A percentile compares a stretch with the other conserved stretches of the same genome.
These are phyloP conservation scores for Blepharisma undulans DNA, from an alignment of 169 alveolate species.

Conservation along the genomic window DNA sequence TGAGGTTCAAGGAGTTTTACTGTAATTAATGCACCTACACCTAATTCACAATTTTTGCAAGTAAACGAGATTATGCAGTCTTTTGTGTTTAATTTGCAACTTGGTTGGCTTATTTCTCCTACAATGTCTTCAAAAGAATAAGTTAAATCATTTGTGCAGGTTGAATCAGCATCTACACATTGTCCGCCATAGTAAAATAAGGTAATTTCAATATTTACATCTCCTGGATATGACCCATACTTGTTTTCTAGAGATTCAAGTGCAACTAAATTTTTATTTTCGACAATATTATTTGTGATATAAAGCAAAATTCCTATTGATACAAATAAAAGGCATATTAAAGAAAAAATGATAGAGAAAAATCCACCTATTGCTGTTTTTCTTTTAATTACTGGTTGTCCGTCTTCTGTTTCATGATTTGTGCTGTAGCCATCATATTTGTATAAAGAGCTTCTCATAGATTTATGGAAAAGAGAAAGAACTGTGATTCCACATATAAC, in stretches of 20 bases:
- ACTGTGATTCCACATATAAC: neutral
- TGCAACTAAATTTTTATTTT: neutral
- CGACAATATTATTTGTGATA: neutral
- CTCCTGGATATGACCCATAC: neutral
- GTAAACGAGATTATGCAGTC: neutral
- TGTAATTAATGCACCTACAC: neutral
- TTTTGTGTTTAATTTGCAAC: neutral
- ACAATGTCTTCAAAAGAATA: neutral
- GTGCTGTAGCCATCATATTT: neutral
- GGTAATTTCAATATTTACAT: neutral
- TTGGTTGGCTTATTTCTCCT: neutral
- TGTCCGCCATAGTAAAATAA: slow-evolving; percentile 29
- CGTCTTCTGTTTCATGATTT: neutral
- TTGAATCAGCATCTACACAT: neutral
- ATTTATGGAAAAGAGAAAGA: neutral
- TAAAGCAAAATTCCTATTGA: neutral
- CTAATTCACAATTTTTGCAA: slow-evolving; percentile 1
- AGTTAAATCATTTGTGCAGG: neutral
- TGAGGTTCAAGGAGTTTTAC: neutral
- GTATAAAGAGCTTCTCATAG: neutral
- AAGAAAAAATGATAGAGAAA: neutral
- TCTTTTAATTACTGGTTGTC: slow-evolving; percentile 15
- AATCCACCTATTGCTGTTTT: slow-evolving; percentile 9
- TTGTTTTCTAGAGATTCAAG: slow-evolving; percentile 4
- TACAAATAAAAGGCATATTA: neutral